Conservation (phyloP, 2,329 filamentous ascomycete species). For the Geosmithia morbida region DNA sequence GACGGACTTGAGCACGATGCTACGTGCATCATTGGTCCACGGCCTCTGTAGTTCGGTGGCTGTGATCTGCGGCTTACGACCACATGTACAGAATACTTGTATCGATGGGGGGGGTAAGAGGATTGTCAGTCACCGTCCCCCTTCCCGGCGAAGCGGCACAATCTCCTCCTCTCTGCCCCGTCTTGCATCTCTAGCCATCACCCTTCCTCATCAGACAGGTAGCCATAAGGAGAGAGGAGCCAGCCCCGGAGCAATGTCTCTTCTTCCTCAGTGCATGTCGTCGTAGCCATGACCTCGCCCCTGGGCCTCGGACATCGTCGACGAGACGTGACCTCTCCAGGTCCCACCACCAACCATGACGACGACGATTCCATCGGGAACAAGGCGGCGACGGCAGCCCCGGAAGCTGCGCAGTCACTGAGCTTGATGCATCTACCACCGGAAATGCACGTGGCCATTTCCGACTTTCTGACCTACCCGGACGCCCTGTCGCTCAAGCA, state of each 20-base stretch:
- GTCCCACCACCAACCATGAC: neutral
- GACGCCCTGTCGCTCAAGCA: constrained; percentile 60
- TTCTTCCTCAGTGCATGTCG: neutral
- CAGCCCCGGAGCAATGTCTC: neutral
- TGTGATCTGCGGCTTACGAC: neutral
- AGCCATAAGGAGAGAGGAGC: neutral
- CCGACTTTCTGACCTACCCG: constrained; percentile 47
- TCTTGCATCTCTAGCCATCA: neutral
- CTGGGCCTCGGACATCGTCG: neutral
- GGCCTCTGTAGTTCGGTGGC: neutral
- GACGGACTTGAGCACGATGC: neutral
- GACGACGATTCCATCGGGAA: neutral
- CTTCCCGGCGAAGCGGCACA: too few relatives aligned
- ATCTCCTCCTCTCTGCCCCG: too few relatives aligned
- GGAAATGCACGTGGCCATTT: constrained; percentile 53
- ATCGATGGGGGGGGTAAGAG: neutral
- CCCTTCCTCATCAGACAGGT: neutral
- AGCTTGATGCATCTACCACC: constrained; percentile 35
- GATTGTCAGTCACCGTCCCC: too few relatives aligned
- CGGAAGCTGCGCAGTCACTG: neutral
- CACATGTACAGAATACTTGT: neutral
- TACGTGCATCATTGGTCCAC: neutral
- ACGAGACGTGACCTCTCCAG: too few relatives aligned
- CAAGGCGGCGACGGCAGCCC: neutral
- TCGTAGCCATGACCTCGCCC: neutral